A percentile compares a stretch with the other conserved stretches of the same genome.
Evolutionary conservation across 768 basidiomycete genomes (phyloP).

Genomic region (Leccinum olivaceopallidum): DNA sequence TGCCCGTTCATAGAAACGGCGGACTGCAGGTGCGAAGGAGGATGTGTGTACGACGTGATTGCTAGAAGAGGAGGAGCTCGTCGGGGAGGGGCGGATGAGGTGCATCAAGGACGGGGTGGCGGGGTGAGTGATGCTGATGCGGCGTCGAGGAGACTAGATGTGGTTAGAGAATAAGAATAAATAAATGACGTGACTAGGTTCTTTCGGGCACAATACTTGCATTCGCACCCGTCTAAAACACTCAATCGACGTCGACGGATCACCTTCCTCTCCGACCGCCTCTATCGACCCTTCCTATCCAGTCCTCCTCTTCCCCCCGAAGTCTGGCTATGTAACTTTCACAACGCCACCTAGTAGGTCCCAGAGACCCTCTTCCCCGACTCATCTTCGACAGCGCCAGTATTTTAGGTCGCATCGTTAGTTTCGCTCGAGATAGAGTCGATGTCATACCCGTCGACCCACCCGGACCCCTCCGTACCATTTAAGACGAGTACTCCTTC

Average conservation of each 20-base stretch:
- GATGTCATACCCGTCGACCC: slow-evolving; percentile 34
- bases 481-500: slow-evolving; percentile 38
- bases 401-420: too few relatives aligned
- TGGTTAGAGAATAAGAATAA: not conserved
- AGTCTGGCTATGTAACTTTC: too few relatives aligned
- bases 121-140: slow-evolving; percentile 33
- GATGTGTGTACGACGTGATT: slow-evolving; percentile 19
- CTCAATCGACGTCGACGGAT: too few relatives aligned
- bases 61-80: slow-evolving; percentile 20
- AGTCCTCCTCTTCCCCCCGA: too few relatives aligned
- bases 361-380: too few relatives aligned
- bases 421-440: slow-evolving; percentile 34
- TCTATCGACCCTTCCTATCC: too few relatives aligned
- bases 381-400: too few relatives aligned
- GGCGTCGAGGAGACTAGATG: slow-evolving; percentile 31
- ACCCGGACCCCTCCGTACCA: slow-evolving; percentile 33
- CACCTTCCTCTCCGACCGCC: too few relatives aligned
- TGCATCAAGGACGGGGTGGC: slow-evolving; percentile 34
- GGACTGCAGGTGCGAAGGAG: slow-evolving; percentile 2
- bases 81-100: slow-evolving; percentile 30
- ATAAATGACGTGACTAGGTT: not conserved
- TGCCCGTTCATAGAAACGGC: slow-evolving; percentile 29
- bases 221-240: too few relatives aligned
- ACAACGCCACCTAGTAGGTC: too few relatives aligned
- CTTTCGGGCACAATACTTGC: too few relatives aligned